These are phyloP conservation scores for Staphylotrichum longicolle DNA, from an alignment of 495 filamentous ascomycete species.

Conservation along the genomic window DNA sequence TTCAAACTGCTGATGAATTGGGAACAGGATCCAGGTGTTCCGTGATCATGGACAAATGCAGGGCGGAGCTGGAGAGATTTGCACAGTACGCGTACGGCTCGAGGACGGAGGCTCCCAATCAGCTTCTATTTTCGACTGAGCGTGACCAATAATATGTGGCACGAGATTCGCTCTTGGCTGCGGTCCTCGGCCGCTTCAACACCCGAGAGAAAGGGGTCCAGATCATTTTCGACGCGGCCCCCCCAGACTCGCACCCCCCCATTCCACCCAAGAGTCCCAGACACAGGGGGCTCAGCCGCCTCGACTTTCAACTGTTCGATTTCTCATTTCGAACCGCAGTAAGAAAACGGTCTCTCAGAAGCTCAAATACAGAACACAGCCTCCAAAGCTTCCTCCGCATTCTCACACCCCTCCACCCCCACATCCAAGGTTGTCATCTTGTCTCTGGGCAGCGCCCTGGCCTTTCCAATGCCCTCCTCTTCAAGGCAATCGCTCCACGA, in stretches of 20 bases:
- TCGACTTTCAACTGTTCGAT: conserved; percentile 1
- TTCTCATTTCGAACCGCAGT: neutral
- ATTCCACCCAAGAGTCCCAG: neutral
- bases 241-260: neutral
- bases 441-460: conserved; percentile 16
- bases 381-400: neutral
- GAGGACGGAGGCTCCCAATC: too few relatives aligned
- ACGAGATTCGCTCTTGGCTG: too few relatives aligned
- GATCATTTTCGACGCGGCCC: too few relatives aligned
- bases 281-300: conserved; percentile 1
- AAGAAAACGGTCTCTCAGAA: neutral
- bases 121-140: too few relatives aligned
- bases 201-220: too few relatives aligned
- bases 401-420: neutral
- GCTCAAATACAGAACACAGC: neutral
- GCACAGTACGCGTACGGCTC: too few relatives aligned
- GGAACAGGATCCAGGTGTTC: too few relatives aligned
- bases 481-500: conserved; percentile 38
- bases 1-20: too few relatives aligned
- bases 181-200: too few relatives aligned
- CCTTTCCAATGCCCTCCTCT: conserved; percentile 35
- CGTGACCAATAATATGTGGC: too few relatives aligned
- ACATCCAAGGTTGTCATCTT: neutral
- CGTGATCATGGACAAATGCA: too few relatives aligned
- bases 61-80: too few relatives aligned